A percentile compares a stretch with the other conserved stretches of the same genome.
These are phyloP conservation scores for Metarhizium sp. DNA, from an alignment of 2,329 filamentous ascomycete species.

Conservation along the genomic window DNA sequence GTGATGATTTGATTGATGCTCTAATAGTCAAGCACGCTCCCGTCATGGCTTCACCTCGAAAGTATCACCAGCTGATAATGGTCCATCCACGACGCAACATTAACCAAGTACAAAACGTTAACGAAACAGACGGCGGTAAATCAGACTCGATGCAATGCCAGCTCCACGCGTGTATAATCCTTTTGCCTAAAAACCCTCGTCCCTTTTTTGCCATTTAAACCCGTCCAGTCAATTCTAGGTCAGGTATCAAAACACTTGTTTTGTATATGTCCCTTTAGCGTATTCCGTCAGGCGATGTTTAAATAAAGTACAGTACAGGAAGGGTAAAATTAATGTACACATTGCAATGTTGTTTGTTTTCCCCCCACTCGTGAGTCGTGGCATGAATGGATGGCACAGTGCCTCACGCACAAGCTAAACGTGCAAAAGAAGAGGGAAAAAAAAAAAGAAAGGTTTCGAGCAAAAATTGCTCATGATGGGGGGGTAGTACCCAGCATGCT, in stretches of 20 bases:
- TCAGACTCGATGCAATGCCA: background rate
- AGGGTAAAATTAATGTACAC: background rate
- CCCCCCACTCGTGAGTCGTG: too few species aligned
- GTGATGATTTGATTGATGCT: background rate
- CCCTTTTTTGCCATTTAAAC: background rate
- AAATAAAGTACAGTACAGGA: background rate
- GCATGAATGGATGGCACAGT: too few species aligned
- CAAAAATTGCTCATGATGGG: conserved; percentile 19
- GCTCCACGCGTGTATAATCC: background rate
- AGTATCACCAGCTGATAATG: background rate
- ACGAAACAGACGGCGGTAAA: background rate
- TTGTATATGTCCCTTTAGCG: background rate
- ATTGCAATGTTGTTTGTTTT: background rate
- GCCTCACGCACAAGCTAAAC: background rate
- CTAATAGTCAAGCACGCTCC: background rate
- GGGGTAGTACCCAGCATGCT: conserved; percentile 36
- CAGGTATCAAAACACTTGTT: background rate
- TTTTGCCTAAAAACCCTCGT: background rate
- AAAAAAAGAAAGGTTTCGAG: background rate
- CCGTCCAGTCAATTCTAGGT: background rate
- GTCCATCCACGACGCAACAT: background rate
- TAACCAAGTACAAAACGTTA: background rate
- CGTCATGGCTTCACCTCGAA: background rate
- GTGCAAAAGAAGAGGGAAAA: background rate
- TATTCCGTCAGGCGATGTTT: background rate